phyloP scores from a whole-genome alignment of 78 protist genomes.

The Dictyostelium citrinum region DNA sequence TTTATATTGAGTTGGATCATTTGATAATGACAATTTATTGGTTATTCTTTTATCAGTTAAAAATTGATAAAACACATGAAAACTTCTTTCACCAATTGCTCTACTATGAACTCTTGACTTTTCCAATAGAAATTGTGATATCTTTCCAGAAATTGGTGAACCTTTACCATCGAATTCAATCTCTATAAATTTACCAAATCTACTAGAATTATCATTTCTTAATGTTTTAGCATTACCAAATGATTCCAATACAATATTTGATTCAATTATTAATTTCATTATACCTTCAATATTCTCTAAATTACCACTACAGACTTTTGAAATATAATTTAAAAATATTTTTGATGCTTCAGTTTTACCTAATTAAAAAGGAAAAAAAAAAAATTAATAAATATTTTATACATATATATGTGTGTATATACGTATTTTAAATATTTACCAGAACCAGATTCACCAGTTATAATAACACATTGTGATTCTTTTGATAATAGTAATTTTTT shows the following conservation, averaged over 20 bases:
- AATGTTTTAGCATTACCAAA: slow-evolving; percentile 97
- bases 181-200: slow-evolving; percentile 93
- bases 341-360: slow-evolving; percentile 91
- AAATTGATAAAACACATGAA: slow-evolving; percentile 96
- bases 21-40: slow-evolving; percentile 9
- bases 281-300: slow-evolving; percentile 60
- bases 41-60: background rate
- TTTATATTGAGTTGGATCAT: slow-evolving; percentile 54
- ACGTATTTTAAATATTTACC: no score
- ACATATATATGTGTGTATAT: no score
- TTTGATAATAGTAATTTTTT: slow-evolving; percentile 25
- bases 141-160: slow-evolving; percentile 90
- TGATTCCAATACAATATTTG: slow-evolving; percentile 92
- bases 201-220: slow-evolving; percentile 79
- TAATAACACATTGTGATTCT: slow-evolving; percentile 89
- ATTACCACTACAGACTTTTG: slow-evolving; percentile 65
- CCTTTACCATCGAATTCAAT: slow-evolving; percentile 90
- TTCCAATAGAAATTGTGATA: slow-evolving; percentile 89
- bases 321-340: slow-evolving; percentile 91
- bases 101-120: slow-evolving; percentile 87
- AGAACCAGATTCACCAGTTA: slow-evolving; percentile 89
- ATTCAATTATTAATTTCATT: slow-evolving; percentile 76
- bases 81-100: slow-evolving; percentile 90
- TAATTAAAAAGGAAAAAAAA: background rate
- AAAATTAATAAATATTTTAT: background rate